Percentiles rank a stretch among this genome's conserved stretches.
phyloP scores from a whole-genome alignment of 2,329 filamentous ascomycete species.

The Phyllosticta citrichinensis region DNA sequence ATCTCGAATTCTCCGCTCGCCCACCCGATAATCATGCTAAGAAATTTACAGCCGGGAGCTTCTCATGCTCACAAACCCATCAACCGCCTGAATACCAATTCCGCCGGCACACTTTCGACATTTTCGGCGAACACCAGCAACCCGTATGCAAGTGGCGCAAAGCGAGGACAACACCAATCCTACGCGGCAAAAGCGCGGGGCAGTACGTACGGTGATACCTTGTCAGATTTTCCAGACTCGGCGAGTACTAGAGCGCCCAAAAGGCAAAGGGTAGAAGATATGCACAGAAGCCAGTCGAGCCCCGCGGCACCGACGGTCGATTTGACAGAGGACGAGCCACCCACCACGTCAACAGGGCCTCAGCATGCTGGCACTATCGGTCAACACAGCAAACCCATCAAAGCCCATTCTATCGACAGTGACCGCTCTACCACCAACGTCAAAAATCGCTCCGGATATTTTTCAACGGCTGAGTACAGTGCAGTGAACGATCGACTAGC shows the following conservation, averaged over 20 bases:
- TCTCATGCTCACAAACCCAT: background rate
- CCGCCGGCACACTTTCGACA: background rate
- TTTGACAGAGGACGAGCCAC: background rate
- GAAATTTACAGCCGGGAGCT: background rate
- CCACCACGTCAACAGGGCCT: background rate
- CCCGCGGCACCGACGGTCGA: background rate
- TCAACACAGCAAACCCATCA: background rate
- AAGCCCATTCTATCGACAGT: background rate
- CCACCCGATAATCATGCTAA: background rate
- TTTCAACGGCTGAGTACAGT: background rate
- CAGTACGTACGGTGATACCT: background rate
- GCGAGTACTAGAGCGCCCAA: background rate
- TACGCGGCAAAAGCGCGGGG: background rate
- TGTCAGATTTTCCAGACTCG: background rate
- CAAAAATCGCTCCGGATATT: background rate
- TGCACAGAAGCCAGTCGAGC: background rate
- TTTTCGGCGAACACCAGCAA: background rate
- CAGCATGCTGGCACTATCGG: background rate
- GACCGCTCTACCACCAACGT: background rate
- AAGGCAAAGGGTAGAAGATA: background rate
- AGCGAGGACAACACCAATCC: background rate
- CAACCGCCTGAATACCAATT: background rate
- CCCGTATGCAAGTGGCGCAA: background rate
- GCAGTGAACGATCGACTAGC: background rate
- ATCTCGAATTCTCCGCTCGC: background rate